phyloP scores from a whole-genome alignment of 2,329 filamentous ascomycete genomes.

The Aureobasidium vineae region DNA sequence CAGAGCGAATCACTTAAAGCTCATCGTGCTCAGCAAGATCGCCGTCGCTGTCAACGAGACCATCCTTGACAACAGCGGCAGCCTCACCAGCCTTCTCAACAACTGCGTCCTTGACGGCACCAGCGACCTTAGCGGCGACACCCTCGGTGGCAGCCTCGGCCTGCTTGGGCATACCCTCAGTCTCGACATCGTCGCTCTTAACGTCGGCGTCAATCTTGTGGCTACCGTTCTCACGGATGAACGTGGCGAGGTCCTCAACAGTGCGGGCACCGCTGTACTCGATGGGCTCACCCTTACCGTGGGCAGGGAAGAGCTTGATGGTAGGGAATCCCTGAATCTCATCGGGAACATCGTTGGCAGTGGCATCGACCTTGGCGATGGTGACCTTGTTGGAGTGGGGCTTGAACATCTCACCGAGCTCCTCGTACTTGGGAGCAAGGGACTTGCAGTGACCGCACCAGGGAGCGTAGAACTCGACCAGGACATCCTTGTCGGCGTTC shows the following conservation, averaged over 20 bases:
- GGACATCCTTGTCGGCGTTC: slow-evolving; percentile 92
- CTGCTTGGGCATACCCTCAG: slow-evolving; percentile 49
- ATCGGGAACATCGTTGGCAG: slow-evolving; percentile 92
- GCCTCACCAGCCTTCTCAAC: slow-evolving; percentile 37
- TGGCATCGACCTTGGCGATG: slow-evolving; percentile 92
- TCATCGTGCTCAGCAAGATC: slow-evolving; percentile 62
- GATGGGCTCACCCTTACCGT: slow-evolving; percentile 77
- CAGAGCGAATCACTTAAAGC: slow-evolving; percentile 54
- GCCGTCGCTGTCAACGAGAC: slow-evolving; percentile 30
- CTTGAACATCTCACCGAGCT: slow-evolving; percentile 58
- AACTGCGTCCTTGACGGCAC: slow-evolving; percentile 31
- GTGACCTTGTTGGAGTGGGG: slow-evolving; percentile 58
- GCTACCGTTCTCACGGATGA: slow-evolving; percentile 94
- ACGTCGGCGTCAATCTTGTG: slow-evolving; percentile 67
- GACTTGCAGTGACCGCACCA: slow-evolving; percentile 71
- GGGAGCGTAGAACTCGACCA: slow-evolving; percentile 97
- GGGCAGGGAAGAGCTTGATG: slow-evolving; percentile 96
- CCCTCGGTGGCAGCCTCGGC: slow-evolving; percentile 42
- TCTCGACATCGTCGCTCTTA: slow-evolving; percentile 53
- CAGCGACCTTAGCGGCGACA: slow-evolving; percentile 39
- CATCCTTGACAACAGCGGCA: slow-evolving; percentile 37
- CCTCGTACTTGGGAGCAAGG: slow-evolving; percentile 66
- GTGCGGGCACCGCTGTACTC: slow-evolving; percentile 87
- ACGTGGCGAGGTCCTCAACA: slow-evolving; percentile 84
- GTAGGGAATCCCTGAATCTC: slow-evolving; percentile 98